Conservation (phyloP, 257 asterid genomes). For the Voacanga thouarsii region DNA sequence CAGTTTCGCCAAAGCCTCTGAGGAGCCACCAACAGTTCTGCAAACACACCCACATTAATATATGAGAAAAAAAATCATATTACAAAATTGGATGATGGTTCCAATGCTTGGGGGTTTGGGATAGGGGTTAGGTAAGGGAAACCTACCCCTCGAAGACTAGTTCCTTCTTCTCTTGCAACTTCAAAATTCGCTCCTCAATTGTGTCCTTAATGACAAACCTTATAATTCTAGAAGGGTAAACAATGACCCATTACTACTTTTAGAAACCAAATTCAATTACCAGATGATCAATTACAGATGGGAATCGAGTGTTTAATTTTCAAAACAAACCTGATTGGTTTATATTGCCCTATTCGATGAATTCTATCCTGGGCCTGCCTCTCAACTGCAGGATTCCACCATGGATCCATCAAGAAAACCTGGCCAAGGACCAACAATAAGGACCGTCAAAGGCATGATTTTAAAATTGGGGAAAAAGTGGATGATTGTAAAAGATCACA, state of each 20-base stretch:
- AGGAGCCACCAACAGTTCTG: constrained; percentile 89
- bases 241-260: neutral
- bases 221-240: constrained; percentile 53
- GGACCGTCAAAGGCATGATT: neutral
- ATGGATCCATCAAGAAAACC: constrained; percentile 99
- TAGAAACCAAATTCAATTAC: neutral
- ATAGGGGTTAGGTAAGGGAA: neutral
- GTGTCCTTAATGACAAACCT: constrained; percentile 84
- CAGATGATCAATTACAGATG: neutral
- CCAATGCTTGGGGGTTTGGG: too few relatives aligned
- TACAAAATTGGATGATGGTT: neutral
- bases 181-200: constrained; percentile 85
- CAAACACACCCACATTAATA: constrained; percentile 10
- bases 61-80: neutral
- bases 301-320: neutral
- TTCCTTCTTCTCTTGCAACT: constrained; percentile 94
- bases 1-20: constrained; percentile 76
- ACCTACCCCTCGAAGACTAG: constrained; percentile 93
- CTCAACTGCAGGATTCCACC: constrained; percentile 99
- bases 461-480: neutral
- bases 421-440: constrained; percentile 25
- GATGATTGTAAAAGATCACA: too few relatives aligned
- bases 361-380: constrained; percentile 97
- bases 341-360: constrained; percentile 88
- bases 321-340: constrained; percentile 65